Percentiles rank a stretch among this genome's conserved stretches.
Evolutionary conservation across 495 filamentous ascomycete species (phyloP).

Genomic region (Cudoniella acicularis): DNA sequence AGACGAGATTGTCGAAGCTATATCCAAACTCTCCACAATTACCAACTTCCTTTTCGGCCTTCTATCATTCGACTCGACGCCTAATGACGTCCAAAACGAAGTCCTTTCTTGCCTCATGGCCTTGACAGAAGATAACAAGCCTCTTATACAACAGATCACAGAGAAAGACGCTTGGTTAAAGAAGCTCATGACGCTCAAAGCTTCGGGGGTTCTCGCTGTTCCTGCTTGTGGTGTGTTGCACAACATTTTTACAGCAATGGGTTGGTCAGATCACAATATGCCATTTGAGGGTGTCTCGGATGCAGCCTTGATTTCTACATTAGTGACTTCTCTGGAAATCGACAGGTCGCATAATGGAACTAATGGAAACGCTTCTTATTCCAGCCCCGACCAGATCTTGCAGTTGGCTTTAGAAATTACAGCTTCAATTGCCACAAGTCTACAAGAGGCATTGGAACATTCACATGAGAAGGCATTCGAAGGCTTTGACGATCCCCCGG

Average conservation of each 20-base stretch:
- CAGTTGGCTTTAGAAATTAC: constrained; percentile 51
- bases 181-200: constrained; percentile 13
- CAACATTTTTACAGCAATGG: constrained; percentile 43
- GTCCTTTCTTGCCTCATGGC: constrained; percentile 47
- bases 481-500: constrained; percentile 28
- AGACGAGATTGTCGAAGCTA: constrained; percentile 50
- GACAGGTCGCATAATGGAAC: constrained; percentile 12
- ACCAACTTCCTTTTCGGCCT: constrained; percentile 49
- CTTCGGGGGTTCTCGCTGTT: constrained; percentile 33
- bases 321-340: constrained; percentile 32
- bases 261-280: constrained; percentile 45
- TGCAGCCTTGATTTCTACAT: constrained; percentile 40
- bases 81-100: constrained; percentile 35
- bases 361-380: constrained; percentile 4
- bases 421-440: constrained; percentile 54
- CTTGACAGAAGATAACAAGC: constrained; percentile 52
- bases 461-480: constrained; percentile 28
- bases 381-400: constrained; percentile 34
- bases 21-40: constrained; percentile 41
- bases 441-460: constrained; percentile 37
- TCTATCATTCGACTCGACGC: constrained; percentile 31
- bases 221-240: constrained; percentile 50
- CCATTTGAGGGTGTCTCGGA: constrained; percentile 43
- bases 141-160: constrained; percentile 39
- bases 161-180: constrained; percentile 28